These are phyloP conservation scores for Lentinula sp. DNA, from an alignment of 768 basidiomycete genomes.

Conservation along the genomic window DNA sequence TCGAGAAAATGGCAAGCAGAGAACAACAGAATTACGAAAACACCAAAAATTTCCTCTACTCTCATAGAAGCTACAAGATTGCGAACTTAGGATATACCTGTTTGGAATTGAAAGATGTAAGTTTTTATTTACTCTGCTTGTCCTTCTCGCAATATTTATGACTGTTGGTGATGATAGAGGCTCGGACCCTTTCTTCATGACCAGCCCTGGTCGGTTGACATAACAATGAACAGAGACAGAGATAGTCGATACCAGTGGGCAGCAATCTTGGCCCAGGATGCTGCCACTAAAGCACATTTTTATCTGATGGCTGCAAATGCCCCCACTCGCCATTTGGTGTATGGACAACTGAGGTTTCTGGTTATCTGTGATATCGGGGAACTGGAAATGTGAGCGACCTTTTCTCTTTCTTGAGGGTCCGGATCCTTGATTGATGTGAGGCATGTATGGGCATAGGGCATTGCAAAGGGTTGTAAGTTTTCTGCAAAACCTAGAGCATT, in stretches of 20 bases:
- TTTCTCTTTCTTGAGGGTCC: background rate
- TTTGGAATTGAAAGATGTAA: background rate
- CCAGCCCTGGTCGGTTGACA: background rate
- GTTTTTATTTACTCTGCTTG: background rate
- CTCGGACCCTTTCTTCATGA: background rate
- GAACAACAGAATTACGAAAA: background rate
- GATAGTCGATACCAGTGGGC: background rate
- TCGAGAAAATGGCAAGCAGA: background rate
- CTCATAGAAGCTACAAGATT: background rate
- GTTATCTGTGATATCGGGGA: background rate
- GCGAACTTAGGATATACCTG: background rate
- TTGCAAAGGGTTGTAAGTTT: background rate
- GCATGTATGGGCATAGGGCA: background rate
- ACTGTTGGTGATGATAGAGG: background rate
- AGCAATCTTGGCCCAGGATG: background rate
- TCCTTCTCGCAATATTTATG: background rate
- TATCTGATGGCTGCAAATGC: background rate
- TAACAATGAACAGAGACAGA: background rate
- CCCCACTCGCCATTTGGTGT: background rate
- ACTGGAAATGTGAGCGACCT: background rate
- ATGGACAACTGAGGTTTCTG: background rate
- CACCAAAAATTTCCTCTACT: background rate
- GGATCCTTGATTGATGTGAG: background rate
- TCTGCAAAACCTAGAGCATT: background rate
- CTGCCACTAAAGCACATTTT: background rate